phyloP scores from a whole-genome alignment of 148 eudicot species.

The Rhododendron mucronatum region DNA sequence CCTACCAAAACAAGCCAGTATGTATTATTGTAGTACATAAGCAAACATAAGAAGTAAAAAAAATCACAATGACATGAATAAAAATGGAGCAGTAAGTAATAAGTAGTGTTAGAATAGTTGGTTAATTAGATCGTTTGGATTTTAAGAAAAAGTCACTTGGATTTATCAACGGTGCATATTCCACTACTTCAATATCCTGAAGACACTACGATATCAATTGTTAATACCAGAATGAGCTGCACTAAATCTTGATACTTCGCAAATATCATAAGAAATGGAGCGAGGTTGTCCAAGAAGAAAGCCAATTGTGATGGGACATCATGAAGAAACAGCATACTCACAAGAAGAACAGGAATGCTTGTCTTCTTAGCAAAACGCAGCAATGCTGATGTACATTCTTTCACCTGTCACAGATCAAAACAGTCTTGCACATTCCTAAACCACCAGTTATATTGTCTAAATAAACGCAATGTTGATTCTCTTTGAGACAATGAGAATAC shows the following conservation, averaged over 20 bases:
- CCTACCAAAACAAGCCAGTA: not conserved
- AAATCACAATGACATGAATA: not conserved
- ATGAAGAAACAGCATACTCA: conserved; percentile 23
- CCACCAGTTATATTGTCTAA: not conserved
- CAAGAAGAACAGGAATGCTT: conserved; percentile 79
- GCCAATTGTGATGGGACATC: not conserved
- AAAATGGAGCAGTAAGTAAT: not conserved
- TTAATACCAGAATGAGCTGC: not conserved
- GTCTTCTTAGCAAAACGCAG: conserved; percentile 93
- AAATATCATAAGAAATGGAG: not conserved
- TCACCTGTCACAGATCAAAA: conserved; percentile 52
- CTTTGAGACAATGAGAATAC: not conserved
- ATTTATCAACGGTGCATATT: not conserved
- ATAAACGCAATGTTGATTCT: not conserved
- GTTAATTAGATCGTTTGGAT: not conserved
- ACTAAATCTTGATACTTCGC: not conserved
- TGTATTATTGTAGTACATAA: not conserved
- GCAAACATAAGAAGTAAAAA: not conserved
- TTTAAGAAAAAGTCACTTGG: not conserved
- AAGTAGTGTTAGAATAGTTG: not conserved
- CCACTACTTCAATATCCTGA: not conserved
- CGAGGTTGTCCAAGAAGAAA: not conserved
- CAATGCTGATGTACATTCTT: conserved; percentile 91
- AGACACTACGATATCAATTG: not conserved
- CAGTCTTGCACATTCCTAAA: not conserved